Percentiles rank a stretch among this genome's conserved stretches.
phyloP scores from a whole-genome alignment of 805 yeast genomes.

The Candida gorgasii region DNA sequence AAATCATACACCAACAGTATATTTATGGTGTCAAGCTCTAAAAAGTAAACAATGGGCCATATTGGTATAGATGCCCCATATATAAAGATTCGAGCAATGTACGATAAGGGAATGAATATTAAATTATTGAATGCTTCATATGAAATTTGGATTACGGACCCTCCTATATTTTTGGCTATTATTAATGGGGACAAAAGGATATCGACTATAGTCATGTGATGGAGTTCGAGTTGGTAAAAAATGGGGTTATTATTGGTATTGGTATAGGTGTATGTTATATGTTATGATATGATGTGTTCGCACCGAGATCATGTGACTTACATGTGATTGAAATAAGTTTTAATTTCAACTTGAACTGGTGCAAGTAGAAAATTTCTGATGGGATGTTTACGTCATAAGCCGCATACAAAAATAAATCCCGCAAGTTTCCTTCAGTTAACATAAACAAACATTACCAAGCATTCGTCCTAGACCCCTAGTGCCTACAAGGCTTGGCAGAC shows the following conservation, averaged over 20 bases:
- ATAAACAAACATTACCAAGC: no score
- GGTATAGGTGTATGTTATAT: no score
- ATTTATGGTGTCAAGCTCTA: conserved; percentile 12
- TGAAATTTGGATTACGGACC: not conserved
- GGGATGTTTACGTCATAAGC: not conserved
- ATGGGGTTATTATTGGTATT: no score
- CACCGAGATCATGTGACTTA: not conserved
- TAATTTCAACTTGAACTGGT: no score
- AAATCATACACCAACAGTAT: conserved; percentile 9
- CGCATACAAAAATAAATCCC: not conserved
- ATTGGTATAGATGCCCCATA: conserved; percentile 5
- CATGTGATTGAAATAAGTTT: not conserved
- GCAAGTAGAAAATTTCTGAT: no score
- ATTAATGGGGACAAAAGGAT: not conserved
- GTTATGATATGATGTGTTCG: no score
- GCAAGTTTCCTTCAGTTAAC: no score
- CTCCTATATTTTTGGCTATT: not conserved
- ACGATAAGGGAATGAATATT: conserved; percentile 1
- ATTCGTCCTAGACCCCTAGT: no score
- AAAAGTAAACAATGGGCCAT: conserved; percentile 10
- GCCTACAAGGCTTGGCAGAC: no score
- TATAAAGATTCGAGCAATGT: conserved; percentile 2
- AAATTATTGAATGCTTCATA: not conserved
- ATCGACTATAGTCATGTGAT: not conserved
- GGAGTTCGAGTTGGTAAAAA: no score